Conservation (phyloP, 2,329 filamentous ascomycete genomes). For the Diplocarpon mali region DNA sequence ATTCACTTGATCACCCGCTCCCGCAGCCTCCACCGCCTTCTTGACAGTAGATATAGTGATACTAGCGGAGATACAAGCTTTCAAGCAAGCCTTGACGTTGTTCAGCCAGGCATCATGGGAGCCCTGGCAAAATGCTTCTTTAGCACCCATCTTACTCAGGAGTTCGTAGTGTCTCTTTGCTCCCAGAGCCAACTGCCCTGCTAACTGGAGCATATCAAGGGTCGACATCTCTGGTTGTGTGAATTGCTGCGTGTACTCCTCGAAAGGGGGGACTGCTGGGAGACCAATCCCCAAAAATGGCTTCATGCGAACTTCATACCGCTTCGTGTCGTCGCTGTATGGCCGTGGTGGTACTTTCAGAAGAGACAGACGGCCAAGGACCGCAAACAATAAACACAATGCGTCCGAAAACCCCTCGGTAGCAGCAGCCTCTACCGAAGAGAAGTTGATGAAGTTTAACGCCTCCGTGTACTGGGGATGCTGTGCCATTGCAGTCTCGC, state of each 20-base stretch:
- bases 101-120: conserved; percentile 51
- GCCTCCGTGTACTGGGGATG: conserved; percentile 38
- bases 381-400: conserved; percentile 40
- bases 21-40: conserved; percentile 38
- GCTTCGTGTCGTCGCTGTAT: conserved; percentile 45
- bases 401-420: conserved; percentile 42
- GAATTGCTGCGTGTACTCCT: conserved; percentile 37
- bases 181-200: conserved; percentile 25
- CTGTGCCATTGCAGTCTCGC: conserved; percentile 14
- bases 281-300: conserved; percentile 50
- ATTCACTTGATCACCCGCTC: conserved; percentile 18
- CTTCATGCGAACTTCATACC: conserved; percentile 62
- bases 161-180: conserved; percentile 45
- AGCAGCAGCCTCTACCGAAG: conserved; percentile 54
- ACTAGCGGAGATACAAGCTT: conserved; percentile 59
- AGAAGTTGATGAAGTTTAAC: conserved; percentile 44
- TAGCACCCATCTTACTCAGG: conserved; percentile 38
- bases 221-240: conserved; percentile 31
- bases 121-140: conserved; percentile 43
- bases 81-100: conserved; percentile 48
- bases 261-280: conserved; percentile 44
- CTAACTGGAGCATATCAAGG: conserved; percentile 26
- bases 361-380: conserved; percentile 31
- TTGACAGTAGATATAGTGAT: conserved; percentile 51
- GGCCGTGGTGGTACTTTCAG: conserved; percentile 33